Conservation (phyloP, 305 asterid genomes). For the Fraxinus platypoda region DNA sequence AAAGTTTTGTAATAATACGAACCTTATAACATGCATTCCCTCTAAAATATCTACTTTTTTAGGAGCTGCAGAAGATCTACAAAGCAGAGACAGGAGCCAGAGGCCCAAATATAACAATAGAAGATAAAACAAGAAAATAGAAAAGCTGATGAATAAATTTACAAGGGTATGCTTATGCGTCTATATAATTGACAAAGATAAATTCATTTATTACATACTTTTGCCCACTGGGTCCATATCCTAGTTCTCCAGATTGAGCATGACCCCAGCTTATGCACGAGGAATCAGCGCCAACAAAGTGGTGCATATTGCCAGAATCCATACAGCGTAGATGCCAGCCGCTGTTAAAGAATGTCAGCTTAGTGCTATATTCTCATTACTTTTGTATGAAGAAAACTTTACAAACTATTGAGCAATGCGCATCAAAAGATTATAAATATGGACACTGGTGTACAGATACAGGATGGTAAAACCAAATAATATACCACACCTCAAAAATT, state of each 20-base stretch:
- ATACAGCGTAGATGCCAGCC: conserved; percentile 96
- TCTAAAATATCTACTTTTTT: conserved; percentile 84
- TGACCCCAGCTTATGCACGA: conserved; percentile 99
- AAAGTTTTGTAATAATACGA: conserved; percentile 18
- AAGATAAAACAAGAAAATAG: conserved; percentile 3
- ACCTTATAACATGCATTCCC: conserved; percentile 94
- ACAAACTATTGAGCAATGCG: not conserved
- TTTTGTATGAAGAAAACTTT: conserved; percentile 2
- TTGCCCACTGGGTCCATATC: conserved; percentile 88
- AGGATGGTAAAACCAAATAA: not conserved
- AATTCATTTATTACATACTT: conserved; percentile 49
- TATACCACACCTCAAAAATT: not conserved
- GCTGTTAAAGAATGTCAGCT: conserved; percentile 40
- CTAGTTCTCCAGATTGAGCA: conserved; percentile 94
- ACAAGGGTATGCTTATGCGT: not conserved
- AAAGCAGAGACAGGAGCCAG: conserved; percentile 10
- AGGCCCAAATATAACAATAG: conserved; percentile 1
- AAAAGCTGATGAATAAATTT: conserved; percentile 1
- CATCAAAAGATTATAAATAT: not conserved
- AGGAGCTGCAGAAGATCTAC: conserved; percentile 91
- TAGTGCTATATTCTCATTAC: not conserved
- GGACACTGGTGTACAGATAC: not conserved
- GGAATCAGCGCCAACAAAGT: conserved; percentile 98
- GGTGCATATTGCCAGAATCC: conserved; percentile 89
- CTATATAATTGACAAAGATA: not conserved